Conservation (phyloP, 2,329 filamentous ascomycete genomes). For the Huntiella omanensis region DNA sequence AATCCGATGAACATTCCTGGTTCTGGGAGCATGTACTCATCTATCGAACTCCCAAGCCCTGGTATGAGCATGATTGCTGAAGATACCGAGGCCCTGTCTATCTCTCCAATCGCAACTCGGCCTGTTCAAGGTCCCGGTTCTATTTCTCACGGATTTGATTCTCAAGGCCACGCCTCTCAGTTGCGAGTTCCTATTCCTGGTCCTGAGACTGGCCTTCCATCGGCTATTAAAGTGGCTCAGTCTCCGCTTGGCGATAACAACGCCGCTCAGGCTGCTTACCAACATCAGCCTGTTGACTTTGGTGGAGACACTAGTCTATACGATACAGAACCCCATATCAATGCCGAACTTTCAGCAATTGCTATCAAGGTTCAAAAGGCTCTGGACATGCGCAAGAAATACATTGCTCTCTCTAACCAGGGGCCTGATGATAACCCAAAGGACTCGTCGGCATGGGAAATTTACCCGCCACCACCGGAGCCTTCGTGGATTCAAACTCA, state of each 20-base stretch:
- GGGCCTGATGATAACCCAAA: conserved; percentile 70
- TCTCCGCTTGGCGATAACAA: conserved; percentile 3
- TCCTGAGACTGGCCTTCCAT: not conserved
- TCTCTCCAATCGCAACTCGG: conserved; percentile 5
- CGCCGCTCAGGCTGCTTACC: not conserved
- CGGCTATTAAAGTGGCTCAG: not conserved
- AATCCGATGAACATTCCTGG: conserved; percentile 1
- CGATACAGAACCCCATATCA: conserved; percentile 59
- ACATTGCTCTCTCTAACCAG: conserved; percentile 72
- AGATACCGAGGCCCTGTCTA: not conserved
- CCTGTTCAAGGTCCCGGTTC: not conserved
- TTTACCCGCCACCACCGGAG: conserved; percentile 82
- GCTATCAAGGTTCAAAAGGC: conserved; percentile 82
- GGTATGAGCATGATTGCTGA: conserved; percentile 6
- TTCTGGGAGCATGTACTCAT: not conserved
- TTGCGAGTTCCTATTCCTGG: not conserved
- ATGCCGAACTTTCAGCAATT: conserved; percentile 66
- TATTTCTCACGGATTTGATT: conserved; percentile 1
- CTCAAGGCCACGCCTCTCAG: conserved; percentile 1
- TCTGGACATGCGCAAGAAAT: conserved; percentile 74
- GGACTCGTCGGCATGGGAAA: conserved; percentile 62
- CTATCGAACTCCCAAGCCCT: conserved; percentile 5
- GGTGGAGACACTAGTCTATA: conserved; percentile 29
- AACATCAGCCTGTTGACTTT: conserved; percentile 8
- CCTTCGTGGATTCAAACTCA: conserved; percentile 54